phyloP scores from a whole-genome alignment of 176 grass and related monocot genomes.

The Phyllostachys edulis region DNA sequence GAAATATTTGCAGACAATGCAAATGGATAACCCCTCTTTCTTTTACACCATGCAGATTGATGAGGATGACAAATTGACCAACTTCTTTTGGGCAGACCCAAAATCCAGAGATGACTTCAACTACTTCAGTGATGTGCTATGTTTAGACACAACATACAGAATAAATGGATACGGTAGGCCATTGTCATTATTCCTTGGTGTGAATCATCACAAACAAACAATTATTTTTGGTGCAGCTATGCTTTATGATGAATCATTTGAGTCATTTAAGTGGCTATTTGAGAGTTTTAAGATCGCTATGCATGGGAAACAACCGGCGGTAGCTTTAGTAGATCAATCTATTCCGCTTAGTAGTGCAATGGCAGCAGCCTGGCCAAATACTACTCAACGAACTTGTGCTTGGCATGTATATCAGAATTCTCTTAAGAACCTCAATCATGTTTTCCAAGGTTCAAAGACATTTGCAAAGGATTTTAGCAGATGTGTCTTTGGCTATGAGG shows the following conservation, averaged over 20 bases:
- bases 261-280: slow-evolving; percentile 98
- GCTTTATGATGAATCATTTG: slow-evolving; percentile 94
- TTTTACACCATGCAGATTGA: slow-evolving; percentile 97
- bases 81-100: slow-evolving; percentile 94
- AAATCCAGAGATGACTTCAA: slow-evolving; percentile 88
- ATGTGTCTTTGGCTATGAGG: slow-evolving; percentile 88
- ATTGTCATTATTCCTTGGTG: slow-evolving; percentile 73
- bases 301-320: slow-evolving; percentile 83
- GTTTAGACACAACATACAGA: slow-evolving; percentile 83
- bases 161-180: slow-evolving; percentile 98
- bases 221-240: slow-evolving; percentile 91
- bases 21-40: slow-evolving; percentile 82
- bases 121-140: slow-evolving; percentile 79
- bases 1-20: slow-evolving; percentile 97
- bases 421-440: slow-evolving; percentile 92
- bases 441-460: slow-evolving; percentile 95
- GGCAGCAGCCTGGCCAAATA: slow-evolving; percentile 75
- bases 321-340: slow-evolving; percentile 78
- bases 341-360: slow-evolving; percentile 76
- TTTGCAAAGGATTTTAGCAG: slow-evolving; percentile 85
- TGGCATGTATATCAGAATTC: slow-evolving; percentile 98
- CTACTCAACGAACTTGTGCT: slow-evolving; percentile 69
- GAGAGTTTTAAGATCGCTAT: slow-evolving; percentile 96
- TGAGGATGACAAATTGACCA: slow-evolving; percentile 95
- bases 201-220: slow-evolving; percentile 96